phyloP scores from a whole-genome alignment of 192 early-diverging fungal species.

The Coemansia sp. region DNA sequence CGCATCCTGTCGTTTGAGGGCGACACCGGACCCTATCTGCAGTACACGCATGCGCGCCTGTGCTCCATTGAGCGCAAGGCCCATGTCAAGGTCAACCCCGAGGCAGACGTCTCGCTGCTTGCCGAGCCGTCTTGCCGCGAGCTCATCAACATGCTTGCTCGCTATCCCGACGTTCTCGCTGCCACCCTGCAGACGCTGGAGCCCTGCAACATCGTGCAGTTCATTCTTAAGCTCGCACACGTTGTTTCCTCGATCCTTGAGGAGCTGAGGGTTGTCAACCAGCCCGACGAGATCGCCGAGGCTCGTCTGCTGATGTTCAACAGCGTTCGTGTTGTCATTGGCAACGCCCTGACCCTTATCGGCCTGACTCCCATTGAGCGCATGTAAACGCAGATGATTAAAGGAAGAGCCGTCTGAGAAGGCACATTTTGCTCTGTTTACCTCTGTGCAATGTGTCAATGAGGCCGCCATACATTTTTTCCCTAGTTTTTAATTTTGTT shows the following conservation, averaged over 20 bases:
- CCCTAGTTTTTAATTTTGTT: too few species aligned
- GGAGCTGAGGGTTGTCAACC: slow-evolving; percentile 69
- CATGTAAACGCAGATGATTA: slow-evolving; percentile 67
- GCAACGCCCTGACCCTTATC: slow-evolving; percentile 80
- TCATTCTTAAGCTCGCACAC: slow-evolving; percentile 79
- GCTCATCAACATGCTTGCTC: slow-evolving; percentile 71
- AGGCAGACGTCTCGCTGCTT: slow-evolving; percentile 67
- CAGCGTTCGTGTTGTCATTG: slow-evolving; percentile 76
- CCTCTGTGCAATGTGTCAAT: too few species aligned
- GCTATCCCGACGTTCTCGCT: slow-evolving; percentile 83
- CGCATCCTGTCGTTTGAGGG: slow-evolving; percentile 96
- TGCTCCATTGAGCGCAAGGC: slow-evolving; percentile 90
- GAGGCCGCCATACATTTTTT: too few species aligned
- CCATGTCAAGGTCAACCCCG: slow-evolving; percentile 57
- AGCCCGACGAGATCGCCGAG: slow-evolving; percentile 70
- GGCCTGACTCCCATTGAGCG: slow-evolving; percentile 81
- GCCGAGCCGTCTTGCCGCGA: slow-evolving; percentile 67
- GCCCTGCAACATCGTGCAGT: slow-evolving; percentile 82
- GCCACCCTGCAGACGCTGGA: slow-evolving; percentile 65
- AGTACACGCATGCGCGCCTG: slow-evolving; percentile 97
- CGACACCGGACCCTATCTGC: slow-evolving; percentile 98
- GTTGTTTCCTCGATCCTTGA: slow-evolving; percentile 77
- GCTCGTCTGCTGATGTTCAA: slow-evolving; percentile 86
- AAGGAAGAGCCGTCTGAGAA: too few species aligned
- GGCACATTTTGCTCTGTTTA: too few species aligned